Base-by-base conservation (phyloP, 2,329 filamentous ascomycete genomes). In the Endocalyx cinctus region DNA sequence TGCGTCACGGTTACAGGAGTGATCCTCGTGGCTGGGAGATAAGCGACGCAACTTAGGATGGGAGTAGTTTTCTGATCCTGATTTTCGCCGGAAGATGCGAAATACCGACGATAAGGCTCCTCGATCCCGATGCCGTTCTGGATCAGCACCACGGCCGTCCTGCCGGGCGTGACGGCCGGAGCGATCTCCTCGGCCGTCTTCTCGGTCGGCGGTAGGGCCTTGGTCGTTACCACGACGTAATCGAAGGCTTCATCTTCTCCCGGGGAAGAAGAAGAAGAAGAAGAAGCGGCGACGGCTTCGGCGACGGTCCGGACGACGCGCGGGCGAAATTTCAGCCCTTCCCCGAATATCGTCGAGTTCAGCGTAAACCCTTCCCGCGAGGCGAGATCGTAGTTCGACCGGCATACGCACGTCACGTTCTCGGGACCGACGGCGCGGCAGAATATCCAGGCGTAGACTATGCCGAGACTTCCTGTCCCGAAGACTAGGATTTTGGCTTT, bases 41-140 rank as follows among this genome's bases (percentile, higher is more conserved):
- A 77, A 14, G 69, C 64, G 1, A 75, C 71, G 32, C 62, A 62
- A 42, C 66, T 73, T 17, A 78, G 49, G 16, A 79, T 52, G 2
- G 70, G 63, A n/a, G n/a, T n/a, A n/a, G n/a, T n/a, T n/a, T n/a
- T n/a, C n/a, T n/a, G n/a, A n/a, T n/a, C n/a, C n/a, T n/a, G n/a
- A 37, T 71, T 74, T 1, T 50, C 31, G 1, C 72, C 70, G 40
- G 69, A 77, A 5, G 57, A 51, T 1, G 38, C 34, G n/a, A n/a
- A n/a, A n/a, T n/a, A n/a, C n/a, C n/a, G n/a, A 0, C 48, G 49
- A 35, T 71, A 74, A 33, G 70, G 66, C 4, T 66, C 59, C 48
- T 79, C 74, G 38, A 77, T 72, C 6, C 59, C 64, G 32, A 78
- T 67, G 11, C 74, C 74, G 43, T 78, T 79, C 45, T 79, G 74